phyloP scores from a whole-genome alignment of 345 rosid species.

The Euphorbia lathyris region DNA sequence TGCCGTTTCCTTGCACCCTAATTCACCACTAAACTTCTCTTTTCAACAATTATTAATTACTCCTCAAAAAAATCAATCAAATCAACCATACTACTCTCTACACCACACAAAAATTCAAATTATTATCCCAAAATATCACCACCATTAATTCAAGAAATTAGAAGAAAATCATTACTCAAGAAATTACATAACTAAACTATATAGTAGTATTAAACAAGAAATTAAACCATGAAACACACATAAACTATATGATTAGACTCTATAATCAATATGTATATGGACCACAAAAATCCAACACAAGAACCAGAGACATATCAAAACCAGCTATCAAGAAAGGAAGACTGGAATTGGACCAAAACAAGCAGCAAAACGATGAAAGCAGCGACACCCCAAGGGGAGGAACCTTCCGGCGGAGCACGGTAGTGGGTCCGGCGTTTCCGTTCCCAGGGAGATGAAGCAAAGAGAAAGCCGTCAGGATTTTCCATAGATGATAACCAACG shows the following conservation, averaged over 20 bases:
- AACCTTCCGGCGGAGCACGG: constrained; percentile 55
- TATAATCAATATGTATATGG: too few species aligned
- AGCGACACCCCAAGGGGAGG: constrained; percentile 94
- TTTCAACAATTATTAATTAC: neutral
- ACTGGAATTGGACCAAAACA: constrained; percentile 65
- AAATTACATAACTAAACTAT: too few species aligned
- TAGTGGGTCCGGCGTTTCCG: constrained; percentile 40
- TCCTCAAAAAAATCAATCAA: neutral
- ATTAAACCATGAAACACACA: neutral
- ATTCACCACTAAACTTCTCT: neutral
- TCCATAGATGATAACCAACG: constrained; percentile 69
- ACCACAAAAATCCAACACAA: too few species aligned
- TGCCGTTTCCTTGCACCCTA: neutral
- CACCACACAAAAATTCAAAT: neutral
- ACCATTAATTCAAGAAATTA: neutral
- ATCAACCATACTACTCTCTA: neutral
- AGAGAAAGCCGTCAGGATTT: constrained; percentile 45
- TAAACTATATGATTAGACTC: too few species aligned
- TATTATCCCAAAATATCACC: neutral
- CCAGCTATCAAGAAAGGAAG: constrained; percentile 71
- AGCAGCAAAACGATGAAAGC: constrained; percentile 73
- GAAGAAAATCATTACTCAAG: too few species aligned
- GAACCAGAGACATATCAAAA: neutral
- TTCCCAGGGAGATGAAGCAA: constrained; percentile 48
- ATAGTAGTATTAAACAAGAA: constrained; percentile 19